Evolutionary conservation across 1,139 yeast species (phyloP).

Genomic region (Suhomyces taliae): DNA sequence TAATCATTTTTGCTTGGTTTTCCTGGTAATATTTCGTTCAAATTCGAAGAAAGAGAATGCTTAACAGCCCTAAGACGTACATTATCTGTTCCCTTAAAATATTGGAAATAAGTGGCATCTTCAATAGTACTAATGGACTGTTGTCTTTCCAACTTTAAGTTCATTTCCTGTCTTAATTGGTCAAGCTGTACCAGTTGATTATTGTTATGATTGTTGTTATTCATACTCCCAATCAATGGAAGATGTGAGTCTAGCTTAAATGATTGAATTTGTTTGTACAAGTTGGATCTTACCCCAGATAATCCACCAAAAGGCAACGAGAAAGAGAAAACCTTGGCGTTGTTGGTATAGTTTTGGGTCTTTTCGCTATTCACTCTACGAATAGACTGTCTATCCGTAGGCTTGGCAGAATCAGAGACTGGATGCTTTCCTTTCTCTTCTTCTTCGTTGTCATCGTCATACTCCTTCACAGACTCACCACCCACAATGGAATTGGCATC

Average conservation of each 20-base stretch:
- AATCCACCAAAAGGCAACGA: slow-evolving; percentile 42
- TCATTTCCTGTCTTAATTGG: slow-evolving; percentile 34
- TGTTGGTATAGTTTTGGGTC: slow-evolving; percentile 1
- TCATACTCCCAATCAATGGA: slow-evolving; percentile 21
- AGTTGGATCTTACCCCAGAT: slow-evolving; percentile 25
- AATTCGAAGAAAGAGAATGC: slow-evolving; percentile 56
- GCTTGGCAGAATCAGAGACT: slow-evolving; percentile 12
- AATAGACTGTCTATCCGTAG: slow-evolving; percentile 16
- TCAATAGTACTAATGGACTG: slow-evolving; percentile 61
- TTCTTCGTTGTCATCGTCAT: slow-evolving; percentile 6
- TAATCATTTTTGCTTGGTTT: slow-evolving; percentile 22
- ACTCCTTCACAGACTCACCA: slow-evolving; percentile 28
- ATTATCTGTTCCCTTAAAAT: slow-evolving; percentile 60
- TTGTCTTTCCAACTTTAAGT: slow-evolving; percentile 52
- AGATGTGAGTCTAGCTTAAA: slow-evolving; percentile 22
- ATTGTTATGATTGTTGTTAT: not conserved
- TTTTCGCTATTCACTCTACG: slow-evolving; percentile 8
- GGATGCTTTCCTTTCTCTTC: slow-evolving; percentile 12
- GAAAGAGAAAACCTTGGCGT: slow-evolving; percentile 39
- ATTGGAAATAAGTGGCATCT: slow-evolving; percentile 59
- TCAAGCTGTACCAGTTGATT: slow-evolving; percentile 18
- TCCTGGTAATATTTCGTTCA: slow-evolving; percentile 39
- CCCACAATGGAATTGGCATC: slow-evolving; percentile 46
- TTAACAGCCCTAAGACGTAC: slow-evolving; percentile 68
- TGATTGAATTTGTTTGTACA: slow-evolving; percentile 25